phyloP scores from a whole-genome alignment of 495 filamentous ascomycete genomes.

The Daldinia concentrica region DNA sequence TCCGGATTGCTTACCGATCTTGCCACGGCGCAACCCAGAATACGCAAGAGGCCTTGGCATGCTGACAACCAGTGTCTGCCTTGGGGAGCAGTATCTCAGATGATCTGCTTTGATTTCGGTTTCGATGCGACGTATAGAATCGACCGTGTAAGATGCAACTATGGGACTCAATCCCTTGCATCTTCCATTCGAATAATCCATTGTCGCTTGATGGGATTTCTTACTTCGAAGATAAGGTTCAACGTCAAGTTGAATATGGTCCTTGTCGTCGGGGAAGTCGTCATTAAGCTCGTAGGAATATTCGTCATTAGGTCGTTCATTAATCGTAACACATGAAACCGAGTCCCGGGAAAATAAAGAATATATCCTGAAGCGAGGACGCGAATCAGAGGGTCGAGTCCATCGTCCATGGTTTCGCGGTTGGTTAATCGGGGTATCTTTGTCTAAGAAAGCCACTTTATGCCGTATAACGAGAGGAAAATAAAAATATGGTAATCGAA shows the following conservation, averaged over 20 bases:
- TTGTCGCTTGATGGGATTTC: slow-evolving; percentile 41
- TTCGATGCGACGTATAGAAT: slow-evolving; percentile 47
- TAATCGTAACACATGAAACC: slow-evolving; percentile 58
- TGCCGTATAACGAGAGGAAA: slow-evolving; percentile 47
- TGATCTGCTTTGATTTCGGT: slow-evolving; percentile 43
- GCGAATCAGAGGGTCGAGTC: slow-evolving; percentile 31
- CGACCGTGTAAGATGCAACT: slow-evolving; percentile 42
- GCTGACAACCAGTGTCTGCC: slow-evolving; percentile 60
- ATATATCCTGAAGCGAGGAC: slow-evolving; percentile 46
- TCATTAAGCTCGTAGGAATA: slow-evolving; percentile 47
- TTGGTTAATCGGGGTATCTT: slow-evolving; percentile 47
- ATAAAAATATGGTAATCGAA: slow-evolving; percentile 38
- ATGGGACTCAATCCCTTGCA: slow-evolving; percentile 39
- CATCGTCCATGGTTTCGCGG: slow-evolving; percentile 40
- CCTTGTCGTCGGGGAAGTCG: slow-evolving; percentile 44
- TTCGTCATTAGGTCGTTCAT: slow-evolving; percentile 56
- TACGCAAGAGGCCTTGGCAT: slow-evolving; percentile 48
- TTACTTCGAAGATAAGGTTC: slow-evolving; percentile 45
- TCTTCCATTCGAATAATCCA: slow-evolving; percentile 44
- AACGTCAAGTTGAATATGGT: slow-evolving; percentile 52
- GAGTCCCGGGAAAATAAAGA: slow-evolving; percentile 41
- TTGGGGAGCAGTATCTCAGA: slow-evolving; percentile 49
- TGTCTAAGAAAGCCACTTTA: slow-evolving; percentile 54
- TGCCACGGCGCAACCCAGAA: slow-evolving; percentile 42
- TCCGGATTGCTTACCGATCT: slow-evolving; percentile 41